Percentiles rank a stretch among this genome's conserved stretches.
These are phyloP conservation scores for Aspergillus pseudoglaucus DNA, from an alignment of 2,329 filamentous ascomycete genomes.

Conservation along the genomic window DNA sequence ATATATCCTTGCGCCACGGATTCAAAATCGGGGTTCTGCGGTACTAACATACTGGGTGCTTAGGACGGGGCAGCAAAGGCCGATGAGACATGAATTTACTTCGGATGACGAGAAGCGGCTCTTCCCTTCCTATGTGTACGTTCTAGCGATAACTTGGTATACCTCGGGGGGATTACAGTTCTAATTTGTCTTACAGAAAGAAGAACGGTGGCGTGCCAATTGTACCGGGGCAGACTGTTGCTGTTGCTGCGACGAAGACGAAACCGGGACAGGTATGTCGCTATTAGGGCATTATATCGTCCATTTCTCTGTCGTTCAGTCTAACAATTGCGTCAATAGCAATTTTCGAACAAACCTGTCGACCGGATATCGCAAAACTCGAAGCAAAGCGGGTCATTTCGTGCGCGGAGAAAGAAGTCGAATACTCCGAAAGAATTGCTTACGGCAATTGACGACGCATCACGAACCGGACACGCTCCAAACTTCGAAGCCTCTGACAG, in stretches of 20 bases:
- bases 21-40: not conserved
- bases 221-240: slow-evolving; percentile 19
- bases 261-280: slow-evolving; percentile 15
- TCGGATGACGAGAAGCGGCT: slow-evolving; percentile 20
- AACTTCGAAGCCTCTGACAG: slow-evolving; percentile 16
- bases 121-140: slow-evolving; percentile 15
- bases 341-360: slow-evolving; percentile 14
- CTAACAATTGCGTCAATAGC: not conserved
- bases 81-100: slow-evolving; percentile 10
- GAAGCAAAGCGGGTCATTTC: slow-evolving; percentile 29
- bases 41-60: slow-evolving; percentile 9
- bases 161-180: not conserved
- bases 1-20: slow-evolving; percentile 8
- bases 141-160: not conserved
- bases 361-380: slow-evolving; percentile 19
- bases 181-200: slow-evolving; percentile 5
- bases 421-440: not conserved
- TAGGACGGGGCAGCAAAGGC: slow-evolving; percentile 9
- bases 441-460: slow-evolving; percentile 3
- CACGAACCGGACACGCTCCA: slow-evolving; percentile 4
- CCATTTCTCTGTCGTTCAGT: not conserved
- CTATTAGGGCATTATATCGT: not conserved
- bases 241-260: slow-evolving; percentile 3
- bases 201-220: slow-evolving; percentile 20
- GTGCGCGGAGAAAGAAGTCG: slow-evolving; percentile 12